These are phyloP conservation scores for Cylindrotheca fusiformis DNA, from an alignment of 108 stramenopile genomes.

Conservation along the genomic window DNA sequence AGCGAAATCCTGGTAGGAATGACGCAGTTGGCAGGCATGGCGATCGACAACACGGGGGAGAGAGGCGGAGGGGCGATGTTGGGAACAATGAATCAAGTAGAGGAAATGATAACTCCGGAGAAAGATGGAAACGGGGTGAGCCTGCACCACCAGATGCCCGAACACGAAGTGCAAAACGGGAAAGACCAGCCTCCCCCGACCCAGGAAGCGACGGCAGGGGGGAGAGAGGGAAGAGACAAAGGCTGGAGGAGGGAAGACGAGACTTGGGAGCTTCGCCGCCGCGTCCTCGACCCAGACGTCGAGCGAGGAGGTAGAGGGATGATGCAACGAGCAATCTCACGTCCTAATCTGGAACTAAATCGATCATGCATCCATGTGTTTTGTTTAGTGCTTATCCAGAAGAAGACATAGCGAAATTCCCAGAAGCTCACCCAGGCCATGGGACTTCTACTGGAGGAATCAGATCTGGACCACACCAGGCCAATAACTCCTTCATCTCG, in stretches of 20 bases:
- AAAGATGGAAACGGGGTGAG: constrained; percentile 13
- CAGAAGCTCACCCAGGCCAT: too few species aligned
- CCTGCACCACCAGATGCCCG: background rate
- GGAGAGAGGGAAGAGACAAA: background rate
- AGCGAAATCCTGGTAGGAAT: constrained; percentile 5
- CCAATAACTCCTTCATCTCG: constrained; percentile 79
- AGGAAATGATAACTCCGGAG: background rate
- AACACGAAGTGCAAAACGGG: background rate
- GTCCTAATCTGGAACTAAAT: too few species aligned
- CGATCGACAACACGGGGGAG: background rate
- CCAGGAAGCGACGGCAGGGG: constrained; percentile 3
- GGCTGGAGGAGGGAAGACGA: background rate
- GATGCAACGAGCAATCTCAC: too few species aligned
- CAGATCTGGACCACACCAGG: constrained; percentile 83
- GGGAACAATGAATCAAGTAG: background rate
- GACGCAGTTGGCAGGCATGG: background rate
- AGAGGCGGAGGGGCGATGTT: background rate
- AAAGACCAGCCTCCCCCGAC: background rate
- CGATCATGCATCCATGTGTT: too few species aligned
- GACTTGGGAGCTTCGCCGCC: background rate
- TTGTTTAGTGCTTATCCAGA: too few species aligned
- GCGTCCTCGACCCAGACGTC: background rate
- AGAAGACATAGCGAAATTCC: too few species aligned
- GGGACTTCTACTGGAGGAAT: constrained; percentile 59
- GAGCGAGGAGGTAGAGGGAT: too few species aligned